Percentiles rank a stretch among this genome's conserved stretches.
phyloP scores from a whole-genome alignment of 139 green algal genomes.

The Auxenochlorella protothecoides region DNA sequence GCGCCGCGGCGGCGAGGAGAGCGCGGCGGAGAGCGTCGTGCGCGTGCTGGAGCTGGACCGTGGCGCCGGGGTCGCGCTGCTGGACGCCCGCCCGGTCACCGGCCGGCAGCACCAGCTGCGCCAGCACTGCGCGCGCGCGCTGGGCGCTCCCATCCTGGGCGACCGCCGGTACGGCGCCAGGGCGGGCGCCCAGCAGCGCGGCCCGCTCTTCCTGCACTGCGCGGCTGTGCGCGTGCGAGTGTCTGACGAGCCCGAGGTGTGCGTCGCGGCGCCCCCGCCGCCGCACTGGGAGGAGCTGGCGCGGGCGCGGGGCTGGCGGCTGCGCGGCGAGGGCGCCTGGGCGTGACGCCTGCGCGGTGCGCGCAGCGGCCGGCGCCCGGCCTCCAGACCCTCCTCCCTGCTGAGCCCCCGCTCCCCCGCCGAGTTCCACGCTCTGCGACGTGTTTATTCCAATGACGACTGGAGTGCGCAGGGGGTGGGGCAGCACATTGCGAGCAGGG shows the following conservation, averaged over 20 bases:
- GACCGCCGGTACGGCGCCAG: constrained; percentile 22
- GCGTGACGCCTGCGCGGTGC: no score
- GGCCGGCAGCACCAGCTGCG: constrained; percentile 46
- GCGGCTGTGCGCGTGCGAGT: not conserved
- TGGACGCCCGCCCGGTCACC: constrained; percentile 12
- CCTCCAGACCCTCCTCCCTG: not conserved
- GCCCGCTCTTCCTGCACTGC: constrained; percentile 25
- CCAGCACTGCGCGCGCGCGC: constrained; percentile 23
- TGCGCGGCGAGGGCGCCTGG: not conserved
- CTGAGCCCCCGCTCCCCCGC: no score
- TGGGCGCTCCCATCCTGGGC: constrained; percentile 31
- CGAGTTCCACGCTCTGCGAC: no score
- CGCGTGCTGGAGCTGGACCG: not conserved
- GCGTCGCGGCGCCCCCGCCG: constrained; percentile 3
- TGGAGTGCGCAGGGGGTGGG: no score
- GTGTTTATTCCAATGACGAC: no score
- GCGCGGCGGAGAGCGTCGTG: not conserved
- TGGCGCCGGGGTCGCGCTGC: constrained; percentile 1
- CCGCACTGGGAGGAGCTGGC: constrained; percentile 5
- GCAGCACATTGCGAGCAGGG: not conserved
- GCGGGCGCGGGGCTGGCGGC: constrained; percentile 12
- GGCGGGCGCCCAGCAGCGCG: no score
- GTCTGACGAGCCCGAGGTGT: not conserved
- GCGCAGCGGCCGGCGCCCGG: no score
- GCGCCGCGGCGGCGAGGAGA: no score